Conservation (phyloP, 495 filamentous ascomycete species). For the Podospora pseudopauciseta region DNA sequence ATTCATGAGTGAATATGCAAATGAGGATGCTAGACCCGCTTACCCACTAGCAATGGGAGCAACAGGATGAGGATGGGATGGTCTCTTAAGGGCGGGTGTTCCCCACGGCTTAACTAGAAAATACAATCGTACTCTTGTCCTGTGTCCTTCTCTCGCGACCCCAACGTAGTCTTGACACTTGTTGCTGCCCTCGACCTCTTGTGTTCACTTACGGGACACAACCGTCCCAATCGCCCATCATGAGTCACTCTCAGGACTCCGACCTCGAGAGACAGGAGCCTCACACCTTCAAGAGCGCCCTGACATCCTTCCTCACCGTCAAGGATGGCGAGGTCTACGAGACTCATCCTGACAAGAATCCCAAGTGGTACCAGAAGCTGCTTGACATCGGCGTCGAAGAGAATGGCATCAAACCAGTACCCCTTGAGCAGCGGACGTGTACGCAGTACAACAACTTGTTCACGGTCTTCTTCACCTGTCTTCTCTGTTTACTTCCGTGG, state of each 20-base stretch:
- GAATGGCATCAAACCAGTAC: conserved; percentile 53
- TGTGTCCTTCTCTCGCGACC: not conserved
- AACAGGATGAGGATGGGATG: not conserved
- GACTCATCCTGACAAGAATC: conserved; percentile 28
- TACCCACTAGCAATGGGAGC: not conserved
- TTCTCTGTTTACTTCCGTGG: conserved; percentile 44
- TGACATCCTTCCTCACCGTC: conserved; percentile 25
- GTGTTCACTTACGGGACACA: not conserved
- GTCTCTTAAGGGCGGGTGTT: not conserved
- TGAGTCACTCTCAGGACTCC: not conserved
- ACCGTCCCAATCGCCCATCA: not conserved
- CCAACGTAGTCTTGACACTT: not conserved
- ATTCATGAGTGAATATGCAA: not conserved
- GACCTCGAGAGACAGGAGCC: conserved; percentile 18
- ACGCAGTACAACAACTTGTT: conserved; percentile 51
- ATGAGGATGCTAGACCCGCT: not conserved
- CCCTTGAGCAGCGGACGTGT: conserved; percentile 48
- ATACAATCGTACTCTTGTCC: not conserved
- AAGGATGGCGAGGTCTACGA: conserved; percentile 36
- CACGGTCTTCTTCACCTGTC: conserved; percentile 44
- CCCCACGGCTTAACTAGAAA: not conserved
- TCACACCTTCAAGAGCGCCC: not conserved
- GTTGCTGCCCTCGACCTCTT: not conserved
- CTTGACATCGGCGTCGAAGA: conserved; percentile 49
- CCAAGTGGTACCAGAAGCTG: conserved; percentile 39